Conservation (phyloP, 23 red algal genomes). For the Chondrus crispus region DNA sequence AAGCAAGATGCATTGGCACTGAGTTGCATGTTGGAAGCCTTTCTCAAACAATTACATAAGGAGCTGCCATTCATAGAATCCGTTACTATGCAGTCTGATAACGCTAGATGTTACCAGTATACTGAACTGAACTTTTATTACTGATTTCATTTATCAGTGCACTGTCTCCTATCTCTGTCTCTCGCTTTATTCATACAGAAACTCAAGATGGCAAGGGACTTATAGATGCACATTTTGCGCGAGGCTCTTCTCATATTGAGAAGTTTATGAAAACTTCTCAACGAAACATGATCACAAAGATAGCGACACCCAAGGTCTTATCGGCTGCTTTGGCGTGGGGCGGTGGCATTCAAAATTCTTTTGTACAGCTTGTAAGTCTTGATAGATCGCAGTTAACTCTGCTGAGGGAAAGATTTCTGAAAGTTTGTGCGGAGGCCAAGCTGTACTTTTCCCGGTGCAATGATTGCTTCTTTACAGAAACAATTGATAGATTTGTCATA, state of each 20-base stretch:
- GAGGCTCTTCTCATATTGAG: neutral
- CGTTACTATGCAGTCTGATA: neutral
- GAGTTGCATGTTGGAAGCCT: neutral
- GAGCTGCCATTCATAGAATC: neutral
- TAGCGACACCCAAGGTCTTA: neutral
- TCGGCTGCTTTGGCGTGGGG: neutral
- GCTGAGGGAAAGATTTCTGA: neutral
- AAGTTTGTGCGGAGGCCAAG: neutral
- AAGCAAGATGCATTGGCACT: neutral
- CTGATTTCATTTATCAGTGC: neutral
- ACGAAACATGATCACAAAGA: neutral
- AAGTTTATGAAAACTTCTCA: neutral
- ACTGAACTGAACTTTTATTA: neutral
- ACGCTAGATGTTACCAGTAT: conserved; percentile 24
- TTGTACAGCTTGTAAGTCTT: neutral
- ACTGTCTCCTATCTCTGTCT: neutral
- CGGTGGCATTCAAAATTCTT: neutral
- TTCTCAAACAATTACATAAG: neutral
- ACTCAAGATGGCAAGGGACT: conserved; percentile 21
- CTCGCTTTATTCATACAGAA: neutral
- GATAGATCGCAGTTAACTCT: neutral
- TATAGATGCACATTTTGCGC: conserved; percentile 34
- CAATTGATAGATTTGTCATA: too few species aligned
- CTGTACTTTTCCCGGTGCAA: neutral
- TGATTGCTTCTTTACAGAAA: too few species aligned